Conservation (phyloP, 257 asterid species). For the Fraxinus quadrangulata region DNA sequence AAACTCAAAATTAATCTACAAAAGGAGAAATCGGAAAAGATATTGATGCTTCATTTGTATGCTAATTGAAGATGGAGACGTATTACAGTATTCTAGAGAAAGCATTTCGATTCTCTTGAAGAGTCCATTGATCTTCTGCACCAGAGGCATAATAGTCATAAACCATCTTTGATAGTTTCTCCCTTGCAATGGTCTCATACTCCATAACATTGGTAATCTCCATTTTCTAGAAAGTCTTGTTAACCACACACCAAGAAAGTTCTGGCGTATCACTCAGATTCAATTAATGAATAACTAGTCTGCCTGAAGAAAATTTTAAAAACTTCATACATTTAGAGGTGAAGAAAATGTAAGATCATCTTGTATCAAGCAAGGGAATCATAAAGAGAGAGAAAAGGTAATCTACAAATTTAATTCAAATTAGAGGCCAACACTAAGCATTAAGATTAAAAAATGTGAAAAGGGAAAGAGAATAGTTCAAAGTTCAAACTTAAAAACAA, state of each 20-base stretch:
- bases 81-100: conserved; percentile 67
- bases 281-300: conserved; percentile 9
- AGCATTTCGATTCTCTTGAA: conserved; percentile 59
- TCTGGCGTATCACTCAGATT: conserved; percentile 18
- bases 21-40: not conserved
- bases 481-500: not conserved
- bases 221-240: conserved; percentile 36
- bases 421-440: not conserved
- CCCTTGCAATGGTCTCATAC: conserved; percentile 58
- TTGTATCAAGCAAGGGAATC: not conserved
- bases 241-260: not conserved
- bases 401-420: not conserved
- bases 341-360: conserved; percentile 1
- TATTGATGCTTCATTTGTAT: not conserved
- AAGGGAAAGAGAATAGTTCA: not conserved
- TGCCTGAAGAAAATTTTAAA: not conserved
- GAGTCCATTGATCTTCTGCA: conserved; percentile 83
- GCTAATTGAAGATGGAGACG: conserved; percentile 9
- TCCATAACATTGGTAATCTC: conserved; percentile 73
- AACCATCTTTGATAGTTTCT: conserved; percentile 66
- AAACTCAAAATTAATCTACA: not conserved
- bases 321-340: not conserved
- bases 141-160: conserved; percentile 73
- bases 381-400: not conserved
- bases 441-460: not conserved